Base-by-base conservation (phyloP, 2,329 filamentous ascomycete species). In the Botrytis fabae region DNA sequence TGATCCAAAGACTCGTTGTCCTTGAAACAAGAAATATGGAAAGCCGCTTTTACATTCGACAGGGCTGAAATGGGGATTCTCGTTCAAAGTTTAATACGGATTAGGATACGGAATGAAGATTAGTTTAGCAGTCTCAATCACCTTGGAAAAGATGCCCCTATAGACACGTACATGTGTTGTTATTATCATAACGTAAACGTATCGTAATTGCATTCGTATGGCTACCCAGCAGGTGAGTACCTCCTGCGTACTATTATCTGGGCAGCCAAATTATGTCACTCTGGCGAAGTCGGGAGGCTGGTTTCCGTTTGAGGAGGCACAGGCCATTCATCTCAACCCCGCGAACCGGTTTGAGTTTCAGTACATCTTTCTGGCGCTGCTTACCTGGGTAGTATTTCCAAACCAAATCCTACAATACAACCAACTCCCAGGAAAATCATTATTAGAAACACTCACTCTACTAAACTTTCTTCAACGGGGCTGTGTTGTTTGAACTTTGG, bases 381-480 rank as follows among this genome's bases (percentile, higher is more conserved):
- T 35, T 22, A 38, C 32, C 32, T 60, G 48, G 25, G 25, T 54
- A 35, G 38, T 10, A 63, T 42, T 46, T 44, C 16, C 40, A 16
- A 51, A 46, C 46, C 10, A 61, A 69, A 46, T 61, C 38, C 51
- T 60, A 44, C 54, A 20, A 60, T 38, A 54, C 62, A 25, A n/a
- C 38, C n/a, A 63, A 28, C 60, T 57, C 20, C 32, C 59, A 44
- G 48, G 42, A 35, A 60, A 32, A 44, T 35, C 25, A 35, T 69
- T 69, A 16, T 59, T 60, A 28, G 8, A 44, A 9, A 35, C 20
- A n/a, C 18, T 35, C 35, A 32, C 44, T 20, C 60, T 32, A 25
- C 46, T 48, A 54, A 60, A 69, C 63, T 69, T 61, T 72, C 63
- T 61, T 72, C 61, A 70, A 35, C 48, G 54, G 48, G 70, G 70